phyloP scores from a whole-genome alignment of 2,329 filamentous ascomycete genomes.

The Diatrype stigma region DNA sequence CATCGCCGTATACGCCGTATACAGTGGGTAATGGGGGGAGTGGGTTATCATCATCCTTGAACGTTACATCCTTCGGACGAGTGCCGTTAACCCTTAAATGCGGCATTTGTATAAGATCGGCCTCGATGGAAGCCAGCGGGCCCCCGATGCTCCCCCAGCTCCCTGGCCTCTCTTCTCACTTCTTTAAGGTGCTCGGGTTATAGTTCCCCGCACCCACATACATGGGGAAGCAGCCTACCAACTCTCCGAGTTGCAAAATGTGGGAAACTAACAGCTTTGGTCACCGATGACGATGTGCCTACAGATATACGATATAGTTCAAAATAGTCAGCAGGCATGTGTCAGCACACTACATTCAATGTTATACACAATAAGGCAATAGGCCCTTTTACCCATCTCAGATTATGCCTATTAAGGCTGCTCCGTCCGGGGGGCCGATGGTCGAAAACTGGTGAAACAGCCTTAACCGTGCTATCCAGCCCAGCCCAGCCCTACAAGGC shows the following conservation, averaged over 20 bases:
- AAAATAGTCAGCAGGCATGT: not conserved
- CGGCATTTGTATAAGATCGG: not conserved
- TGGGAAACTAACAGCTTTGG: not conserved
- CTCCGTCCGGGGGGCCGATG: not conserved
- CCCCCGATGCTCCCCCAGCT: no score
- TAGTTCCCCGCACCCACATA: not conserved
- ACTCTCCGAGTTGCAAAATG: not conserved
- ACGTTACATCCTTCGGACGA: not conserved
- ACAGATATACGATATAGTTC: not conserved
- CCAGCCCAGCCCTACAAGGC: not conserved
- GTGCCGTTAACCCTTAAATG: not conserved
- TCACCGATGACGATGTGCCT: not conserved
- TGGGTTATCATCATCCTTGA: not conserved
- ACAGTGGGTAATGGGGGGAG: no score
- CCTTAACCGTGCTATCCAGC: not conserved
- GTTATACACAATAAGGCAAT: no score
- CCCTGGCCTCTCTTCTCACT: not conserved
- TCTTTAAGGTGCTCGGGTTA: not conserved
- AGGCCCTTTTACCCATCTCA: no score
- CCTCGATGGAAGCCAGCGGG: not conserved
- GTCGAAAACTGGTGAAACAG: not conserved
- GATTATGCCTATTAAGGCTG: not conserved
- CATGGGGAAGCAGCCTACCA: not conserved
- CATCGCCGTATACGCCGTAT: no score
- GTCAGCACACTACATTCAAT: no score